Base-by-base conservation (phyloP, 805 yeast genomes). In the Maudiozyma barnettii region DNA sequence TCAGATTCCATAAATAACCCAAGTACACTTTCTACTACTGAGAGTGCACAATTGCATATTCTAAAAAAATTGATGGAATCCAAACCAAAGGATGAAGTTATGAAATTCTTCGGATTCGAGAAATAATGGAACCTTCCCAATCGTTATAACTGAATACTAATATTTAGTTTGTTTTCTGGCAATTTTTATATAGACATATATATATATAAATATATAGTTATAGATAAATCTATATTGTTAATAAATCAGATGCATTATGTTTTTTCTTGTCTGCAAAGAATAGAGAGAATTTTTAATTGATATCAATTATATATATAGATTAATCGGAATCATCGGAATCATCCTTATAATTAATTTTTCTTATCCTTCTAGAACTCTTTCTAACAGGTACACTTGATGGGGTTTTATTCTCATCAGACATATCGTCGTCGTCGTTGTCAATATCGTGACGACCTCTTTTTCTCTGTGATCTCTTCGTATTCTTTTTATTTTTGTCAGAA, bases 1-100 rank as follows among this genome's bases (percentile, higher is more conserved):
- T 9, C 30, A 26, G 30, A 26, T 26, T 26, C 30, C 30, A 26
- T 4, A 9, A 18, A 22, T 3, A 30, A 20, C 23, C 6, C 20
- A 2, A n/a, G 14, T 16, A 6, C 19, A 39, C 8, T 10, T 12
- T 46, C 45, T 42, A 18, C 43, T 30, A 62, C 66, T 3, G 90
- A 83, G 53, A 38, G 76, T 1, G 58, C 66, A 3, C 81, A 81
- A 44, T 68, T 85, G 23, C 50, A 69, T 35, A 68, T 77, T 21
- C 75, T 89, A 40, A 81, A 78, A 56, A 68, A 71, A 54, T 65
- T 90, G 45, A 73, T 90, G 63, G 74, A 77, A 52, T 50, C 76
- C 39, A 89, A 84, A 62, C 95, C 95, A 1, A 75, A 76, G 54
- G 86, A 79, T 4, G 74, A 76, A 43, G 63, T 89, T 40, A 45